Percentiles rank a stretch among this genome's conserved stretches.
Evolutionary conservation across 1,139 yeast species (phyloP).

Genomic region (Yamadazyma atlantica): DNA sequence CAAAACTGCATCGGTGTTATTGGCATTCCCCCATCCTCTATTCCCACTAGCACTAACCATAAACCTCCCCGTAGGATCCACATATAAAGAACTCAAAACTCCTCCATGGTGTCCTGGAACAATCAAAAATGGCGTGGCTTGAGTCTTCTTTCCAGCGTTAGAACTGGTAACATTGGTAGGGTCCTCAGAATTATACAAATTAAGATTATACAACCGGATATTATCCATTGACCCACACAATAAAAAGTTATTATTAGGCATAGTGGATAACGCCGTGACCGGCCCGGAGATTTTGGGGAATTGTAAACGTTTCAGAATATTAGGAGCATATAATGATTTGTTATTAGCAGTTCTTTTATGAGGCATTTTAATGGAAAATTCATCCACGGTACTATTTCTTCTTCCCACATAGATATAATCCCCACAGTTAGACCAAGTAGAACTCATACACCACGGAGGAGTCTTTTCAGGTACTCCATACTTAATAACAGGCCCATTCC

Average conservation of each 20-base stretch:
- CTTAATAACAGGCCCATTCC: slow-evolving; percentile 42
- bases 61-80: slow-evolving; percentile 86
- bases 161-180: slow-evolving; percentile 17
- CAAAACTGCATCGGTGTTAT: slow-evolving; percentile 74
- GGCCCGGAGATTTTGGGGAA: slow-evolving; percentile 93
- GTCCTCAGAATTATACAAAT: slow-evolving; percentile 44
- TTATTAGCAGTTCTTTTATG: slow-evolving; percentile 25
- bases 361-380: slow-evolving; percentile 70
- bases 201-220: slow-evolving; percentile 77
- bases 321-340: slow-evolving; percentile 29
- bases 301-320: slow-evolving; percentile 58
- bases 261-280: slow-evolving; percentile 73
- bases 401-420: slow-evolving; percentile 80
- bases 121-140: slow-evolving; percentile 57
- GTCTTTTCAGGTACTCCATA: slow-evolving; percentile 62
- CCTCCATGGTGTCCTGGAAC: slow-evolving; percentile 68
- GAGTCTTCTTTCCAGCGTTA: slow-evolving; percentile 24
- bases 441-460: slow-evolving; percentile 97
- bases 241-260: slow-evolving; percentile 79
- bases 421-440: slow-evolving; percentile 89
- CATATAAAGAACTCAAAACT: slow-evolving; percentile 54
- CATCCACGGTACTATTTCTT: slow-evolving; percentile 86
- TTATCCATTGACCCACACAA: slow-evolving; percentile 91
- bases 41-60: slow-evolving; percentile 92
- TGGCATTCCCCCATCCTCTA: slow-evolving; percentile 89